Evolutionary conservation across 805 yeast genomes (phyloP).

Genomic region (Kazachstania bromeliacearum): DNA sequence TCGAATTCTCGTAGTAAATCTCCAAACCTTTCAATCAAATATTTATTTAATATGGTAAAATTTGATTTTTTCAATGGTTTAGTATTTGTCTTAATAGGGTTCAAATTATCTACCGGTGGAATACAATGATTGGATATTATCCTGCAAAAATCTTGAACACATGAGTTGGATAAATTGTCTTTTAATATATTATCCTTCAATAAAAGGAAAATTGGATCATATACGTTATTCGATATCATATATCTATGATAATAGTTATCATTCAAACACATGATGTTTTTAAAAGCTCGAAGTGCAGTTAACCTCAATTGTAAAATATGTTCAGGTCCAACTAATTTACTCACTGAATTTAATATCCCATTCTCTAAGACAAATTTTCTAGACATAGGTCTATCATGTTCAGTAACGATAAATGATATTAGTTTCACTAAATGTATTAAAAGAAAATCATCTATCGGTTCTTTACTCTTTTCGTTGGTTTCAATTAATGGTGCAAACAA

Average conservation of each 20-base stretch:
- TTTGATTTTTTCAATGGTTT: conserved; percentile 11
- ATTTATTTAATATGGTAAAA: conserved; percentile 22
- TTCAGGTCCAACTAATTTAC: conserved; percentile 35
- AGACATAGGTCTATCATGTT: conserved; percentile 50
- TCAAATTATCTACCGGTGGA: conserved; percentile 6
- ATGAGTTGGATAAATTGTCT: conserved; percentile 63
- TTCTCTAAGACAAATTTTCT: conserved; percentile 56
- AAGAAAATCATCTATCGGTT: conserved; percentile 32
- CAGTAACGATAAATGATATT: conserved; percentile 53
- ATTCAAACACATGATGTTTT: conserved; percentile 49
- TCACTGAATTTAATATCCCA: conserved; percentile 47
- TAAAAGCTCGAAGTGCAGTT: conserved; percentile 61
- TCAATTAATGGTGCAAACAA: conserved; percentile 42
- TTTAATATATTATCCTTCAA: conserved; percentile 39
- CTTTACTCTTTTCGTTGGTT: conserved; percentile 11
- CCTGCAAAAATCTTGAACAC: conserved; percentile 62
- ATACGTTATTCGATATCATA: conserved; percentile 46
- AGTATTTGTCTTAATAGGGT: conserved; percentile 1
- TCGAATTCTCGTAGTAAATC: conserved; percentile 26
- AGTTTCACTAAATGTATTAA: conserved; percentile 61
- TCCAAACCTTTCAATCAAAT: conserved; percentile 25
- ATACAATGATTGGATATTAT: conserved; percentile 27
- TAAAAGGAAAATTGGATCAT: conserved; percentile 40
- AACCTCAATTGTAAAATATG: conserved; percentile 45
- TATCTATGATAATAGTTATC: conserved; percentile 52